Base-by-base conservation (phyloP, 2,329 filamentous ascomycete species). In the Aspergillus awamori region DNA sequence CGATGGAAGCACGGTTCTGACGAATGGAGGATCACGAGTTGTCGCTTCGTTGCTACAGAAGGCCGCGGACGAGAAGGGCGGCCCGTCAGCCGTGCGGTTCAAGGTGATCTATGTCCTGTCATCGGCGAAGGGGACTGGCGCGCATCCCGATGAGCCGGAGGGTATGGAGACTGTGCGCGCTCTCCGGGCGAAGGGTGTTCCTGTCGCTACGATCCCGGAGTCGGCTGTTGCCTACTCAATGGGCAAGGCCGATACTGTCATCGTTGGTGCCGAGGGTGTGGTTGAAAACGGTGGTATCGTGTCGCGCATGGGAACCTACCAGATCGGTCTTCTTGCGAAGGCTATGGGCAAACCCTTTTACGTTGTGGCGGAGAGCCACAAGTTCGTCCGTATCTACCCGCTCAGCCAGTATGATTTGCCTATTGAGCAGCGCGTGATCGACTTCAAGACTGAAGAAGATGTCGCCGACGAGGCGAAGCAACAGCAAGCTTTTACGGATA, bases 271-370 rank as follows among this genome's bases (percentile, higher is more conserved):
- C 1, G 94, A 98, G 76, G 93, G 93, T 43, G 92, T 98, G 15
- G 92, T 96, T 20, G 92, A 96, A 72, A 96, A 97, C 73, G 95
- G 95, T 53, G 94, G 94, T 39, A 90, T 98, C 68, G 91, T 99
- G 67, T 94, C 91, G 24, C 84, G 93, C 53, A 86, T 98, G 79
- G 94, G 94, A 26, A 89, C 87, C 4, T 94, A 91, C 69, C 93
- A 97, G 80, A 89, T 98, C 68, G 93, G 92, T 2, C 81, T 92
- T 67, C 81, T 97, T 56, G 93, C 93, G 5, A 88, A 89, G 70
- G 85, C 85, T 13, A 84, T 85, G 63, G 86, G 88, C 41, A 88
- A 91, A 64, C 90, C 90, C 0, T 92, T 98, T 69, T 97, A 96
- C 72, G 93, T 97, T 17, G 93, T 95, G 5, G 90, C 90, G 1